Conservation (phyloP, 805 yeast genomes). For the Ogataea paraovalis region DNA sequence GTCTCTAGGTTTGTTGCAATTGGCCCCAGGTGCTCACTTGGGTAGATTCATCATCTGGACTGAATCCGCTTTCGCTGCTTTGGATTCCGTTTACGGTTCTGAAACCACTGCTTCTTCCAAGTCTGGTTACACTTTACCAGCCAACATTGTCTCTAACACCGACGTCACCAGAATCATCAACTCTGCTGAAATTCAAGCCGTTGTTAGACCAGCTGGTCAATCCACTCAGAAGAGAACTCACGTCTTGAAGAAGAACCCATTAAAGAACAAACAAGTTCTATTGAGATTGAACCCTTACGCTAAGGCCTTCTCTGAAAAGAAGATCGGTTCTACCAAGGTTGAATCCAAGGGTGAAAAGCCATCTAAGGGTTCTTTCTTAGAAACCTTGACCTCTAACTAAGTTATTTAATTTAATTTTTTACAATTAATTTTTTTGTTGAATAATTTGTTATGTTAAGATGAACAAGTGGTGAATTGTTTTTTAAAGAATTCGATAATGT, state of each 20-base stretch:
- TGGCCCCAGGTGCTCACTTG: conserved; percentile 99
- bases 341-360: conserved; percentile 58
- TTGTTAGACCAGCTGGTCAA: conserved; percentile 94
- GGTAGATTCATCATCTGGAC: conserved; percentile 99
- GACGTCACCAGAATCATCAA: conserved; percentile 96
- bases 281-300: conserved; percentile 99
- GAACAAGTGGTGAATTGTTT: neutral
- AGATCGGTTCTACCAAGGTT: conserved; percentile 79
- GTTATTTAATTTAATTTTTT: neutral
- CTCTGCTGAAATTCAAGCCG: conserved; percentile 99
- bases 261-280: conserved; percentile 97
- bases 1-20: conserved; percentile 91
- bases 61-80: conserved; percentile 93
- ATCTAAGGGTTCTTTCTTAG: conserved; percentile 67
- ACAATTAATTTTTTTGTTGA: neutral
- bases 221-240: conserved; percentile 88
- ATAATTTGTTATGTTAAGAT: neutral
- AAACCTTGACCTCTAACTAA: conserved; percentile 63
- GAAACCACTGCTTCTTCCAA: conserved; percentile 80
- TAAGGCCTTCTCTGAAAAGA: conserved; percentile 90
- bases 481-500: neutral
- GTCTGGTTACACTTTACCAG: conserved; percentile 88
- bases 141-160: conserved; percentile 90
- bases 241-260: conserved; percentile 98
- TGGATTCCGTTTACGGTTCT: conserved; percentile 97